phyloP scores from a whole-genome alignment of 768 basidiomycete species.

The Mycena vitilis region DNA sequence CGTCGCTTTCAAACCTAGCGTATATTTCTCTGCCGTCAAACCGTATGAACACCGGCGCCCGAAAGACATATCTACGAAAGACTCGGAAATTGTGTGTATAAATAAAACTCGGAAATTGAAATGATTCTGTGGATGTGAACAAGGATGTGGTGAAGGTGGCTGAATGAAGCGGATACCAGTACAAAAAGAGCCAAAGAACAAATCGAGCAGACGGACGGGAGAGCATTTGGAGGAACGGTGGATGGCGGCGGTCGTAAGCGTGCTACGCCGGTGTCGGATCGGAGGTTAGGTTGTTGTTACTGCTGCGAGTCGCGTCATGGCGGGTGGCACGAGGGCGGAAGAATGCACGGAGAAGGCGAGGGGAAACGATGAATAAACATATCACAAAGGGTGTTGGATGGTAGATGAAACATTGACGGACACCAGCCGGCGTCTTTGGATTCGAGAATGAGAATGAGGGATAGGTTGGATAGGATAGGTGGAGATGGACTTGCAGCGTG shows the following conservation, averaged over 20 bases:
- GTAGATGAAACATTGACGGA: conserved; percentile 30
- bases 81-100: conserved; percentile 12
- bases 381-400: conserved; percentile 31
- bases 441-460: conserved; percentile 10
- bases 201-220: conserved; percentile 38
- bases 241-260: neutral
- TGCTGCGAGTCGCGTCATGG: conserved; percentile 31
- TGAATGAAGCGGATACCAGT: conserved; percentile 19
- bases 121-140: neutral
- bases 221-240: conserved; percentile 34
- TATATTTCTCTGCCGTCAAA: conserved; percentile 28
- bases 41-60: conserved; percentile 23
- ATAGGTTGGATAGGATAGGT: conserved; percentile 33
- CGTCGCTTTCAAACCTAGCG: conserved; percentile 25
- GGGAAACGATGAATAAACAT: conserved; percentile 33
- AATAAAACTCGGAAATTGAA: conserved; percentile 10
- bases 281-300: conserved; percentile 36
- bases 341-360: conserved; percentile 16
- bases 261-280: conserved; percentile 11
- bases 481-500: conserved; percentile 31
- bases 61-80: conserved; percentile 12
- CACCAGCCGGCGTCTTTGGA: conserved; percentile 21
- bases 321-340: conserved; percentile 7
- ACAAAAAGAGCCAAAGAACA: conserved; percentile 37
- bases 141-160: neutral